Conservation (phyloP, 495 filamentous ascomycete genomes). For the Hypoxylon perforatum region DNA sequence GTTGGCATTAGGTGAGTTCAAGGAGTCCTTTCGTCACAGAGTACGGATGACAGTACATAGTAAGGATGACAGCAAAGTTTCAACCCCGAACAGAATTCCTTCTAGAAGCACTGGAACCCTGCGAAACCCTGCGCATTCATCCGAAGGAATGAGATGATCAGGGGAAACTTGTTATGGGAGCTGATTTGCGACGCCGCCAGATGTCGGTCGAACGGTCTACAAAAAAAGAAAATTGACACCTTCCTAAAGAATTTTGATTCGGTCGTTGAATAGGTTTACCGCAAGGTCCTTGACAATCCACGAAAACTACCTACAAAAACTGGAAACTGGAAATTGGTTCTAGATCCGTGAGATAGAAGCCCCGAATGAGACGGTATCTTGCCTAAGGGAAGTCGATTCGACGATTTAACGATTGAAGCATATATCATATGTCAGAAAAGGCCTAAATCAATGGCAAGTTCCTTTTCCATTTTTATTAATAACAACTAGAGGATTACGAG, state of each 20-base stretch:
- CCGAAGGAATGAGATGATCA: conserved; percentile 40
- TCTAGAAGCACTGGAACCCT: conserved; percentile 42
- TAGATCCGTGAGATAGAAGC: conserved; percentile 19
- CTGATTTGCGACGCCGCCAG: conserved; percentile 3
- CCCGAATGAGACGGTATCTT: conserved; percentile 41
- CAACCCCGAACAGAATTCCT: conserved; percentile 20
- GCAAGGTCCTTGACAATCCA: conserved; percentile 20
- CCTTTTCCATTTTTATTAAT: conserved; percentile 22
- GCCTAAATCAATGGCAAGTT: conserved; percentile 9
- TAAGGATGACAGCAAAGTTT: too few relatives aligned
- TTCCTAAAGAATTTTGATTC: conserved; percentile 35
- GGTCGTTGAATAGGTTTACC: conserved; percentile 40
- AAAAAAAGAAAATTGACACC: conserved; percentile 23
- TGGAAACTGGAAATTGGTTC: too few relatives aligned
- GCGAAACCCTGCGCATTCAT: conserved; percentile 14
- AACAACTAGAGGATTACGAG: neutral
- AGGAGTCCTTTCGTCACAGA: conserved; percentile 4
- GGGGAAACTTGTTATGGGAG: conserved; percentile 33
- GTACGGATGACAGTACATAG: neutral
- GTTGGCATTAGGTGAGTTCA: neutral
- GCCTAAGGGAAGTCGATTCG: conserved; percentile 6
- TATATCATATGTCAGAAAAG: conserved; percentile 40
- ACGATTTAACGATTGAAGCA: conserved; percentile 32
- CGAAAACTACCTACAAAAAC: conserved; percentile 4
- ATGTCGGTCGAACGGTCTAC: conserved; percentile 38